These are phyloP conservation scores for Chernovozyma aurita DNA, from an alignment of 1,139 yeast species.

Conservation along the genomic window DNA sequence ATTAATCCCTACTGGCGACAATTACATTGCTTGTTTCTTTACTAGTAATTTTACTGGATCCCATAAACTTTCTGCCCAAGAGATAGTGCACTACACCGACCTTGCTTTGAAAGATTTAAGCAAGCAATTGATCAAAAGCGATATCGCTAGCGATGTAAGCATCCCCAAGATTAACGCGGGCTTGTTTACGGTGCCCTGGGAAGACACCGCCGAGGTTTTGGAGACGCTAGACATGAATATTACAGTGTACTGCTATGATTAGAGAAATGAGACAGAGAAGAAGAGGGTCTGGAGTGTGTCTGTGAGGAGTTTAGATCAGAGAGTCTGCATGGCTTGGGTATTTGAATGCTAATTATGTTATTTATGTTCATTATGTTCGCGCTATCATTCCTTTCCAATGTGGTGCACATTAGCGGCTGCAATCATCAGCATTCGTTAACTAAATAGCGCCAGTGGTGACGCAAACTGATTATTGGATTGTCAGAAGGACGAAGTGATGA, in stretches of 20 bases:
- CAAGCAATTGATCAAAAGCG: conserved; percentile 24
- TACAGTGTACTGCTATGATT: conserved; percentile 31
- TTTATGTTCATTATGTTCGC: no score
- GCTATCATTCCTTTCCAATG: no score
- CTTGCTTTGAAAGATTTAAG: conserved; percentile 44
- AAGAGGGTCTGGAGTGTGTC: no score
- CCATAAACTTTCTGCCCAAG: conserved; percentile 20
- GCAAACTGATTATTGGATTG: no score
- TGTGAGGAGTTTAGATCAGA: no score
- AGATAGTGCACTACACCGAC: conserved; percentile 47
- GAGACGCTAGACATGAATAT: conserved; percentile 24
- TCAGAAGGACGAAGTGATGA: no score
- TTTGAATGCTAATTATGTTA: no score
- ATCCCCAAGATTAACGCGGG: conserved; percentile 85
- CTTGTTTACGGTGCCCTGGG: conserved; percentile 77
- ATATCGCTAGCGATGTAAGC: conserved; percentile 24
- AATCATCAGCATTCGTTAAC: no score
- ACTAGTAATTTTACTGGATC: conserved; percentile 50
- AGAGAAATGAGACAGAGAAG: no score
- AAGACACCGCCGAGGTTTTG: conserved; percentile 52
- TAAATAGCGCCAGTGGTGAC: no score
- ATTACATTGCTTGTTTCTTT: conserved; percentile 59
- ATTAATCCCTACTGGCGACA: conserved; percentile 36
- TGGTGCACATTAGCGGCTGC: no score
- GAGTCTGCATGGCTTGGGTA: no score